Percentiles rank a stretch among this genome's conserved stretches.
phyloP scores from a whole-genome alignment of 2,329 filamentous ascomycete genomes.

The Cladosporium sp. region DNA sequence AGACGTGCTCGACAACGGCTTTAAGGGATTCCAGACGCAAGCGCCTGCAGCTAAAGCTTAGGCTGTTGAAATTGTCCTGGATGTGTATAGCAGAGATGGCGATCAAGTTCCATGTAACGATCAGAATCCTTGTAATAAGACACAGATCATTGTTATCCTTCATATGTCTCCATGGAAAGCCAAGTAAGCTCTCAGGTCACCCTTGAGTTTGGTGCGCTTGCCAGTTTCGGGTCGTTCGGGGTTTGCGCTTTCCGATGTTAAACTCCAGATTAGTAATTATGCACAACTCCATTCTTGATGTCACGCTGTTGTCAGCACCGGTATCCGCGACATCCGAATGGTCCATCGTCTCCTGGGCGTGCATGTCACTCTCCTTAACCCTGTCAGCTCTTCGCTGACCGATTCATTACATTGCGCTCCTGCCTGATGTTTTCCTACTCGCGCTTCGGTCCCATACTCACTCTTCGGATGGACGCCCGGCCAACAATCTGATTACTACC shows the following conservation, averaged over 20 bases:
- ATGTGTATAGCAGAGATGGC: background rate
- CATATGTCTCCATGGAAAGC: background rate
- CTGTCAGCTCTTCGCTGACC: background rate
- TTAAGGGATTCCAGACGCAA: slow-evolving; percentile 30
- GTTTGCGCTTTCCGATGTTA: slow-evolving; percentile 1
- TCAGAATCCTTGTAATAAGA: background rate
- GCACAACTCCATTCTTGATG: slow-evolving; percentile 11
- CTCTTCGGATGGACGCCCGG: background rate
- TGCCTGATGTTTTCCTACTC: background rate
- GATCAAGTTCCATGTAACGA: background rate
- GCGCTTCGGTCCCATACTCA: background rate
- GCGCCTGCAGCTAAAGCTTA: slow-evolving; percentile 16
- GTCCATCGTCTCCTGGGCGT: background rate
- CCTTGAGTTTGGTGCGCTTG: background rate
- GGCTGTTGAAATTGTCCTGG: background rate
- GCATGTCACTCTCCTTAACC: background rate
- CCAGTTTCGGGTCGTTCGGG: background rate
- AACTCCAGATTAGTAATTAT: slow-evolving; percentile 13
- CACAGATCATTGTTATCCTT: background rate
- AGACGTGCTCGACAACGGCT: slow-evolving; percentile 38
- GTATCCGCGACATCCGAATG: slow-evolving; percentile 5
- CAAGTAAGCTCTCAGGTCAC: background rate
- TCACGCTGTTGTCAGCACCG: slow-evolving; percentile 1
- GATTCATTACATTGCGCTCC: background rate
- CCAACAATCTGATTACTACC: background rate